Conservation (phyloP, 2,329 filamentous ascomycete genomes). For the Aspergillus viridinutans region DNA sequence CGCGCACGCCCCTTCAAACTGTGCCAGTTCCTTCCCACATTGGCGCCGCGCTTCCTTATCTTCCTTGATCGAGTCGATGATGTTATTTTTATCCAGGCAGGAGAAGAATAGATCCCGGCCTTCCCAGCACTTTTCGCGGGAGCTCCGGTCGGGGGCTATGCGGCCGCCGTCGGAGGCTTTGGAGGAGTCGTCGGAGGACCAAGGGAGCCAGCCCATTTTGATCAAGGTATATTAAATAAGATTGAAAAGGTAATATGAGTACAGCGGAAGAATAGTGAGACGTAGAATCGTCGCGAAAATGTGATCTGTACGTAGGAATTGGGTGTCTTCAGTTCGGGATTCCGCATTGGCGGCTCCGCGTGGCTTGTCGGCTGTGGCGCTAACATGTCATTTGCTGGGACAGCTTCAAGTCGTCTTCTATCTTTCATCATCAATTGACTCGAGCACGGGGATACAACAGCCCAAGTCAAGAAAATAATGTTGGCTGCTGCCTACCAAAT, state of each 20-base stretch:
- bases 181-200: conserved; percentile 42
- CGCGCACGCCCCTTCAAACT: conserved; percentile 82
- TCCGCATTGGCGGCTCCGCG: neutral
- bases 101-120: conserved; percentile 81
- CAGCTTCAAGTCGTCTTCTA: neutral
- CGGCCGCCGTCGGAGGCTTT: conserved; percentile 55
- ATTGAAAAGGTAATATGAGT: neutral
- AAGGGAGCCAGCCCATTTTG: conserved; percentile 53
- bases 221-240: neutral
- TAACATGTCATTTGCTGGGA: neutral
- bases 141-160: conserved; percentile 78
- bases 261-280: neutral
- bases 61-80: conserved; percentile 68
- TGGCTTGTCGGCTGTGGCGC: neutral
- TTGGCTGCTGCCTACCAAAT: neutral
- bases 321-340: neutral
- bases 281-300: neutral
- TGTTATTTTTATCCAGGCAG: conserved; percentile 77
- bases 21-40: conserved; percentile 57
- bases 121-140: conserved; percentile 83
- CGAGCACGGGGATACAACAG: neutral
- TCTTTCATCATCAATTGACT: neutral
- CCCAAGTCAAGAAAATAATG: neutral
- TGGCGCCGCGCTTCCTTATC: conserved; percentile 54
- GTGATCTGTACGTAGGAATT: too few species aligned